phyloP scores from a whole-genome alignment of 371 early-diverging fungal genomes.

The Haplosporangium sp. region DNA sequence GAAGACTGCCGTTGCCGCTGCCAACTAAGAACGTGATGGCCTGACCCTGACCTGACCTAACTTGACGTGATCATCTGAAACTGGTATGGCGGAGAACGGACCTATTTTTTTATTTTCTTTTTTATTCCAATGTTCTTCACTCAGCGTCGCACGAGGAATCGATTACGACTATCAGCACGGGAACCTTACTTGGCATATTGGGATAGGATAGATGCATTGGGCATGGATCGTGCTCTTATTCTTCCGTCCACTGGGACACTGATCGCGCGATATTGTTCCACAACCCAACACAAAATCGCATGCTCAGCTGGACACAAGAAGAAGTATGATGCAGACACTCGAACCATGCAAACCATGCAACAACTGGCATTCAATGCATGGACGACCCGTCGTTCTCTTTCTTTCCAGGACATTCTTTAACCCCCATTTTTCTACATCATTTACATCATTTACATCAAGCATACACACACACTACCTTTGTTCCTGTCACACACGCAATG shows the following conservation, averaged over 20 bases:
- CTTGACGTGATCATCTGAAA: too few relatives aligned
- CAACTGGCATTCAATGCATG: too few relatives aligned
- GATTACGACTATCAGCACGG: constrained; percentile 10
- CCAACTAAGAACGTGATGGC: constrained; percentile 34
- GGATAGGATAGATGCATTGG: too few relatives aligned
- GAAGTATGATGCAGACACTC: too few relatives aligned
- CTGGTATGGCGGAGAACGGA: constrained; percentile 17
- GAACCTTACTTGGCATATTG: constrained; percentile 37
- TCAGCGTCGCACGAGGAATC: constrained; percentile 23
- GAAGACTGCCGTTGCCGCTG: constrained; percentile 22
- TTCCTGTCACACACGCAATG: background rate
- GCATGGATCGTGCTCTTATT: constrained; percentile 36
- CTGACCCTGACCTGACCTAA: too few relatives aligned
- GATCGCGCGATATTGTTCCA: constrained; percentile 1
- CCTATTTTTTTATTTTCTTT: background rate
- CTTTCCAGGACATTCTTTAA: background rate
- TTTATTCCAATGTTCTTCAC: background rate
- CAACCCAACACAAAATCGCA: background rate
- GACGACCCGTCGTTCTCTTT: too few relatives aligned
- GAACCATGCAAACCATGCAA: too few relatives aligned
- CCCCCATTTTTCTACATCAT: background rate
- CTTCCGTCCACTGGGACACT: background rate
- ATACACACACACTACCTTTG: background rate
- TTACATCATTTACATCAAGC: background rate
- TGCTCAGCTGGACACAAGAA: too few relatives aligned